Conservation (phyloP, 2,329 filamentous ascomycete species). For the Aureobasidium sp. region DNA sequence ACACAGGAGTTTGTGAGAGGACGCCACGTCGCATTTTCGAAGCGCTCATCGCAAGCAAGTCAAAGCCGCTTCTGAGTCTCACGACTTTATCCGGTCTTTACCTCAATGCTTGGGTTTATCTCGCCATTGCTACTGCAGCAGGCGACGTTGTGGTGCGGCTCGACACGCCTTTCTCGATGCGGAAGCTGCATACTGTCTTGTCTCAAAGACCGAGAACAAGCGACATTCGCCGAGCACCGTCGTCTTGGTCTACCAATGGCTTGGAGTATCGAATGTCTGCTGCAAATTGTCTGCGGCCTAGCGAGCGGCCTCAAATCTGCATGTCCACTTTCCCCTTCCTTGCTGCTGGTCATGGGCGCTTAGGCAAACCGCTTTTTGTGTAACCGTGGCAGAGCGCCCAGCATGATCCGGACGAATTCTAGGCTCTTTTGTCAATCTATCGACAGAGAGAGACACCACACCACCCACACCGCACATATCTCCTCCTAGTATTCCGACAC, state of each 20-base stretch:
- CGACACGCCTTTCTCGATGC: background rate
- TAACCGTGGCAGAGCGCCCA: background rate
- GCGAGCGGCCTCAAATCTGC: background rate
- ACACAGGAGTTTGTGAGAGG: constrained; percentile 1
- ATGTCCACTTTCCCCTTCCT: background rate
- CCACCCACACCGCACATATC: background rate
- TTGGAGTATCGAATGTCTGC: background rate
- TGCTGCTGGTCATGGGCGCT: background rate
- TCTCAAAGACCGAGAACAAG: background rate
- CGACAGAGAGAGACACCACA: background rate
- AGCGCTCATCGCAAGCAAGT: constrained; percentile 1
- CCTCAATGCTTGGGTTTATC: background rate
- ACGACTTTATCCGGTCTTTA: background rate
- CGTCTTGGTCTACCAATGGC: background rate
- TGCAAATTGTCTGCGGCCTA: background rate
- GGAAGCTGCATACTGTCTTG: background rate
- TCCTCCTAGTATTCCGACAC: background rate
- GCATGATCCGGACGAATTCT: background rate
- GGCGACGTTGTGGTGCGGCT: background rate
- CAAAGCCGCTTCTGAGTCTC: background rate
- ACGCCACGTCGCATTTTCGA: constrained; percentile 7
- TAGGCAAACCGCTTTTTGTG: background rate
- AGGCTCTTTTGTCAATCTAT: background rate
- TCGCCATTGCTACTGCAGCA: constrained; percentile 1
- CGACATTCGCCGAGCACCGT: constrained; percentile 1